Conservation (phyloP, 345 rosid species). For the Pelargonium nanum region DNA sequence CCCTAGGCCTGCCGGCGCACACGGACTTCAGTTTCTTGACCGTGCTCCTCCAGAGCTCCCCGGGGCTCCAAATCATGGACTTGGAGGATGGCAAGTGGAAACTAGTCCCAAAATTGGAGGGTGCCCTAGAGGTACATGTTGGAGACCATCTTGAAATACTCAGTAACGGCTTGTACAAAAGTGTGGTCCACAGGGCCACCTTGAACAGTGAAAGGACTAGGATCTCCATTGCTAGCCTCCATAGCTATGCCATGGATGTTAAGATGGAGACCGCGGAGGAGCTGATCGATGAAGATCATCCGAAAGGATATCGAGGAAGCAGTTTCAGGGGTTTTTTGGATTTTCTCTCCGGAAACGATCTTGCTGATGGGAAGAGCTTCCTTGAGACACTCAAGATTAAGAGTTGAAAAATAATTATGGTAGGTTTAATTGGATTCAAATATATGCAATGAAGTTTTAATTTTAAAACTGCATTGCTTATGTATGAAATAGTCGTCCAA, state of each 20-base stretch:
- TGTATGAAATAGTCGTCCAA: too few species aligned
- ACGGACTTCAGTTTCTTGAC: conserved; percentile 56
- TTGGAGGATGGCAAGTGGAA: conserved; percentile 30
- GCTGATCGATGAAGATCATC: conserved; percentile 35
- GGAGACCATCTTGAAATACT: conserved; percentile 66
- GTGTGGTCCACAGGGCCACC: conserved; percentile 40
- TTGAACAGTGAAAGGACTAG: conserved; percentile 31
- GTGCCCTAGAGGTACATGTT: conserved; percentile 50
- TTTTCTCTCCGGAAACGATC: conserved; percentile 36
- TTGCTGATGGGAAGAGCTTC: conserved; percentile 40
- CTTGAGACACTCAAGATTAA: conserved; percentile 34
- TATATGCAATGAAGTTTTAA: conserved; percentile 25
- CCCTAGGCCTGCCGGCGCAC: conserved; percentile 54
- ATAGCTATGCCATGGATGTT: conserved; percentile 57
- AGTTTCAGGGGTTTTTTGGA: conserved; percentile 51
- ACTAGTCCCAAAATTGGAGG: conserved; percentile 28
- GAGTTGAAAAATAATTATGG: too few species aligned
- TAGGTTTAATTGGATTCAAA: too few species aligned
- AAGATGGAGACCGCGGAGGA: conserved; percentile 43
- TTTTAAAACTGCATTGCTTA: too few species aligned
- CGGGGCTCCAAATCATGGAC: conserved; percentile 48
- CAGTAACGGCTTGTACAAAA: conserved; percentile 58
- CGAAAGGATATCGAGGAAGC: conserved; percentile 38
- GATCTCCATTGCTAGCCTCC: conserved; percentile 52
- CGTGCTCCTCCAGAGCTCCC: conserved; percentile 39